Evolutionary conservation across 1,284 basidiomycete genomes (phyloP), one percentile per base, ranked within the genome.

Genomic region (Prillingera fragicola): DNA sequence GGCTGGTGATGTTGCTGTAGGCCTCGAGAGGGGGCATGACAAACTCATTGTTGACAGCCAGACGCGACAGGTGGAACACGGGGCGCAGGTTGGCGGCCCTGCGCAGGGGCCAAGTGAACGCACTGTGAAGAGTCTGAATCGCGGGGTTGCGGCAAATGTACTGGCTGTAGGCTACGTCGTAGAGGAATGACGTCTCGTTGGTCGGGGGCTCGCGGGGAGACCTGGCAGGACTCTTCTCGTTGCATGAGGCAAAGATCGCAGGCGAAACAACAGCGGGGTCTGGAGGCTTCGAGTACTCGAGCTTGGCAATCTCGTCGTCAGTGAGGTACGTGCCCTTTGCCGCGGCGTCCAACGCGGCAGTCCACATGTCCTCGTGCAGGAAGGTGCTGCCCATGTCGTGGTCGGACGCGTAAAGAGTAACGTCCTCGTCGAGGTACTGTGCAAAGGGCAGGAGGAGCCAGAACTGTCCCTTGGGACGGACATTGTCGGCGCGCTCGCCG

Each of bases 1-100:
- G 19, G 2, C 52, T 50, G 6, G 62, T 62, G 19, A 50, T 45
- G 48, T 69, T 68, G 19, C 56, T 51, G 48, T 69, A 70, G 6
- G 62, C 67, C 40, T 69, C 65, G 15, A 71, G 56, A 0, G 71
- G 69, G 1, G 69, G 64, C 17, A 63, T 57, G 13, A 69, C 55
- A 48, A 73, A 56, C 37, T 68, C 63, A 27, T 57, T 53, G 53
- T 63, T 63, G 6, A 59, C 62, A 15, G 48, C 40, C 28, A 55
- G 54, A 48, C 68, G 70, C 29, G 67, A 72, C 28, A 69, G 55
- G 38, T 70, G 69, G 52, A 72, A 67, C 28, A 70, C 53, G 9
- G 71, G 71, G 5, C 62, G 63, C 21, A 70, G 57, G 17, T 47
- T 29, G n/a, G 61, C 54, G 8, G 57, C 55, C 5, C 66, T 62